Conservation (phyloP, 2,329 filamentous ascomycete species). For the Monilinia vaccinii-corymbosi region DNA sequence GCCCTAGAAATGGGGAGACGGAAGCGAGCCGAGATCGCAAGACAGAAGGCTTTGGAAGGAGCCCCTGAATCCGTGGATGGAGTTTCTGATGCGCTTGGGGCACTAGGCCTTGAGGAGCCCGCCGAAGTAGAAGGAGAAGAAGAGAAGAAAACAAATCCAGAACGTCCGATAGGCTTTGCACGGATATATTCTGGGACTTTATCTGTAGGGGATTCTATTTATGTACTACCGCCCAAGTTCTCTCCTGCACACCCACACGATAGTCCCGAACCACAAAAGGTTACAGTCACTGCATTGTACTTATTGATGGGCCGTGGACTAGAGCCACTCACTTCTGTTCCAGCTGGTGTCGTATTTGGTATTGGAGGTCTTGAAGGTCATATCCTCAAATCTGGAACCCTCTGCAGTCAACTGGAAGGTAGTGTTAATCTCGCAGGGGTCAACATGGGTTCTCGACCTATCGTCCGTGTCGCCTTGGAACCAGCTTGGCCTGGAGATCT, state of each 20-base stretch:
- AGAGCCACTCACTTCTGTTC: constrained; percentile 73
- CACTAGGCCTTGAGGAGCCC: constrained; percentile 48
- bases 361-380: constrained; percentile 87
- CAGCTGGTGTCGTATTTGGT: constrained; percentile 90
- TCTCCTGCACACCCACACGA: constrained; percentile 68
- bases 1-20: constrained; percentile 78
- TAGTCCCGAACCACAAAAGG: constrained; percentile 65
- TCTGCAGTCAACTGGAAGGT: constrained; percentile 80
- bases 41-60: constrained; percentile 50
- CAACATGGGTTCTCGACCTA: constrained; percentile 71
- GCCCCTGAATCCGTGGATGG: constrained; percentile 33
- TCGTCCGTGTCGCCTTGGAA: constrained; percentile 92
- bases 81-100: constrained; percentile 49
- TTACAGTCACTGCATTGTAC: constrained; percentile 81
- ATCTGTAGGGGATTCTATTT: constrained; percentile 81
- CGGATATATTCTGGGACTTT: constrained; percentile 87
- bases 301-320: constrained; percentile 91
- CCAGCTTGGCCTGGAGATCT: constrained; percentile 83
- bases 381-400: constrained; percentile 89
- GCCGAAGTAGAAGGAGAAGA: constrained; percentile 29
- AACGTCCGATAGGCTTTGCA: constrained; percentile 91
- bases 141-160: constrained; percentile 58
- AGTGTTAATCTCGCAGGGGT: constrained; percentile 87
- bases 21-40: constrained; percentile 82
- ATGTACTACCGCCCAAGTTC: constrained; percentile 89